Evolutionary conservation across 768 basidiomycete genomes (phyloP).

Genomic region (Mycena maculata): DNA sequence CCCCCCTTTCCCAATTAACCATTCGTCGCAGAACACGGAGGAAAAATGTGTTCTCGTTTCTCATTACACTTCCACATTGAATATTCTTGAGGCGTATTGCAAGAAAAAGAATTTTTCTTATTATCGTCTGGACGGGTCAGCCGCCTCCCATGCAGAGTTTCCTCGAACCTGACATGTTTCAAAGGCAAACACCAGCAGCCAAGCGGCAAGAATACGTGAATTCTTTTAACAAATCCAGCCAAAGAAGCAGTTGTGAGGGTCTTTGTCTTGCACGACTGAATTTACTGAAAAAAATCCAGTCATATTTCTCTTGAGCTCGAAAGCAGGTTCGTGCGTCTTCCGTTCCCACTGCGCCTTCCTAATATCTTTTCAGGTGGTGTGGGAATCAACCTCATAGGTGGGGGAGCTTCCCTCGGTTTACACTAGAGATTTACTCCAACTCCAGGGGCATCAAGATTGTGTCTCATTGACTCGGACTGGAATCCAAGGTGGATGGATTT

Average conservation of each 20-base stretch:
- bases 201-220: constrained; percentile 92
- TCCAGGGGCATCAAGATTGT: constrained; percentile 80
- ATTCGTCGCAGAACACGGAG: constrained; percentile 69
- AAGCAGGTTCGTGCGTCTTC: constrained; percentile 63
- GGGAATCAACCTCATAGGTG: constrained; percentile 92
- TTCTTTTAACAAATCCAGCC: constrained; percentile 83
- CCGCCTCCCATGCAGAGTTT: neutral
- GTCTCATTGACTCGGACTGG: constrained; percentile 93
- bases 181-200: constrained; percentile 77
- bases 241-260: constrained; percentile 77
- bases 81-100: constrained; percentile 91
- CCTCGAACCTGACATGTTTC: constrained; percentile 9
- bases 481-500: constrained; percentile 77
- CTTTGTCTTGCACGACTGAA: neutral
- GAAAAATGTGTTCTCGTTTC: constrained; percentile 97
- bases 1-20: neutral
- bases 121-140: constrained; percentile 89
- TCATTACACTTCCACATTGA: constrained; percentile 95
- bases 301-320: constrained; percentile 92
- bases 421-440: neutral
- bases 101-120: constrained; percentile 80
- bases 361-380: constrained; percentile 72
- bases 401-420: neutral
- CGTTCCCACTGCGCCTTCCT: neutral
- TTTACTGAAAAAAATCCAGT: constrained; percentile 57